Conservation (phyloP, 2,329 filamentous ascomycete species). For the Paracorniculantispora psalliotae region DNA sequence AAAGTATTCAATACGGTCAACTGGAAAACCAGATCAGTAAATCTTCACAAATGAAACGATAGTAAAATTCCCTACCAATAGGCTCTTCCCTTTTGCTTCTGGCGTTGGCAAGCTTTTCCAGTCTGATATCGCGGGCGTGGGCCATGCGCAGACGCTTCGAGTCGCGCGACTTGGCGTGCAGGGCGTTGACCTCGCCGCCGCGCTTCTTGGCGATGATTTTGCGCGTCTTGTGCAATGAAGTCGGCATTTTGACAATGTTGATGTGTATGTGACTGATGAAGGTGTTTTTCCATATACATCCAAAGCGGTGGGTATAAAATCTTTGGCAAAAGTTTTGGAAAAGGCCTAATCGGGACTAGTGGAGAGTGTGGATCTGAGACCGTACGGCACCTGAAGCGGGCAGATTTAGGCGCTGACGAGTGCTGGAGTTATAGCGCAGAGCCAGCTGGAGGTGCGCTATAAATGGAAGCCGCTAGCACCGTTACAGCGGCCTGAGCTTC, state of each 20-base stretch:
- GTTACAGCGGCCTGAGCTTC: not conserved
- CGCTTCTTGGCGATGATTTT: constrained; percentile 91
- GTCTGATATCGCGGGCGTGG: constrained; percentile 72
- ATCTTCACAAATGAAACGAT: no score
- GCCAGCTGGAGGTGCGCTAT: not conserved
- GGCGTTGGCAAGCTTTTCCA: constrained; percentile 65
- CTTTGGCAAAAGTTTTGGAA: not conserved
- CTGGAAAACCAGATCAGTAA: constrained; percentile 18
- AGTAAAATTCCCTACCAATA: constrained; percentile 63
- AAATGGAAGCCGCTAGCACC: not conserved
- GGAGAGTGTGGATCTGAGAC: not conserved
- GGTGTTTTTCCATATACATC: not conserved
- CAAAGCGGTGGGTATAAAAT: not conserved
- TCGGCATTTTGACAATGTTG: constrained; percentile 56
- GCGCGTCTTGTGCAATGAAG: constrained; percentile 72
- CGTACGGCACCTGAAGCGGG: not conserved
- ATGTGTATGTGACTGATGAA: not conserved
- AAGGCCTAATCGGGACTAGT: not conserved
- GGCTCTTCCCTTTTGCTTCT: constrained; percentile 70
- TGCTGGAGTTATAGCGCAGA: not conserved
- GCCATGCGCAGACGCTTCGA: constrained; percentile 76
- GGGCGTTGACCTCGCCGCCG: constrained; percentile 62
- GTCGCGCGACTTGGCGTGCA: constrained; percentile 88
- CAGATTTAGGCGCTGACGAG: not conserved
- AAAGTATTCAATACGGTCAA: constrained; percentile 54